phyloP scores from a whole-genome alignment of 2,329 filamentous ascomycete species.

The Penicillium sclerotiorum region DNA sequence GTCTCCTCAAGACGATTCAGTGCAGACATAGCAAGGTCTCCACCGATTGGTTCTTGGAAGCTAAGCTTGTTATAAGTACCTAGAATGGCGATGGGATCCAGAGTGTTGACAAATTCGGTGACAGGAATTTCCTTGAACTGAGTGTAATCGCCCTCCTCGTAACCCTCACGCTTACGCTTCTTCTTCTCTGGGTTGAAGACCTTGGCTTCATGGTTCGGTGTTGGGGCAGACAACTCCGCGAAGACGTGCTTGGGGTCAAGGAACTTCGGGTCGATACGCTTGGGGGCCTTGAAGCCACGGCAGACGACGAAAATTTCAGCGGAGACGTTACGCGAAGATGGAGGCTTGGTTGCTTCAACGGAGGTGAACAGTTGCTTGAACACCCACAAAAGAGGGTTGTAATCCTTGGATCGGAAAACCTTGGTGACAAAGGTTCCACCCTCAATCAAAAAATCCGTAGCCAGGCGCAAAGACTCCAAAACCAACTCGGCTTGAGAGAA shows the following conservation, averaged over 20 bases:
- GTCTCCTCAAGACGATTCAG: constrained; percentile 85
- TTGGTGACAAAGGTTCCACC: constrained; percentile 96
- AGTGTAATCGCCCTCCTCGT: constrained; percentile 92
- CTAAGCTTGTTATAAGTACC: constrained; percentile 81
- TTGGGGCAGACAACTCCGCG: constrained; percentile 81
- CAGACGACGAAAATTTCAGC: constrained; percentile 99
- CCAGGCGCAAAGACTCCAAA: constrained; percentile 86
- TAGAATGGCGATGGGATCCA: constrained; percentile 89
- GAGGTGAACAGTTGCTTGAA: constrained; percentile 95
- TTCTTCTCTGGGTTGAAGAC: constrained; percentile 97
- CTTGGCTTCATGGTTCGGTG: constrained; percentile 94
- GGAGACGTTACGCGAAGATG: constrained; percentile 91
- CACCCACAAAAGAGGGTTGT: constrained; percentile 93
- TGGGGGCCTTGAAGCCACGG: constrained; percentile 91
- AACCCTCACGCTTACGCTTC: constrained; percentile 96
- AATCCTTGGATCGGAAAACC: constrained; percentile 95
- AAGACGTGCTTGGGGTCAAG: constrained; percentile 89
- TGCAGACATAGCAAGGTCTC: constrained; percentile 83
- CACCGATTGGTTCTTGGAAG: constrained; percentile 77
- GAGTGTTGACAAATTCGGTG: constrained; percentile 91
- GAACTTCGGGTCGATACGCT: constrained; percentile 88
- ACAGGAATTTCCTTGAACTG: constrained; percentile 88
- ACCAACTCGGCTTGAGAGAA: constrained; percentile 96
- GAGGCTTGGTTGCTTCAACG: constrained; percentile 96
- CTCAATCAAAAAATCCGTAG: constrained; percentile 86